Evolutionary conservation across 345 rosid genomes (phyloP).

Genomic region (Ceriops zippeliana): DNA sequence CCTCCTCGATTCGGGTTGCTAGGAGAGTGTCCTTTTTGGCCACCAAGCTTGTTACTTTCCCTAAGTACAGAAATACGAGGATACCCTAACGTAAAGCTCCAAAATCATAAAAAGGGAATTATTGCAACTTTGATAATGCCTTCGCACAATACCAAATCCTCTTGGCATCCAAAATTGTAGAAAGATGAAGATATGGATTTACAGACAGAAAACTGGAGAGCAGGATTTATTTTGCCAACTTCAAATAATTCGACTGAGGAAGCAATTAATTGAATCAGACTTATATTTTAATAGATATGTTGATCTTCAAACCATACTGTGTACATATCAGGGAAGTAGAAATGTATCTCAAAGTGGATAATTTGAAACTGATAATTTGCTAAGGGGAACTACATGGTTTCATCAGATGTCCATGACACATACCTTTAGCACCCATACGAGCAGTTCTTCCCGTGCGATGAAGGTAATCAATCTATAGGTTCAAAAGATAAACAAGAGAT

Average conservation of each 20-base stretch:
- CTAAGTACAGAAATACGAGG: slow-evolving; percentile 32
- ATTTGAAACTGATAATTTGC: not conserved
- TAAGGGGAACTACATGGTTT: not conserved
- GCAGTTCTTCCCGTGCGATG: slow-evolving; percentile 98
- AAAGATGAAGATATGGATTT: not conserved
- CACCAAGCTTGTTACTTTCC: slow-evolving; percentile 86
- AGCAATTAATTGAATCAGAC: not conserved
- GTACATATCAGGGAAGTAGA: not conserved
- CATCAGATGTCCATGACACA: slow-evolving; percentile 5
- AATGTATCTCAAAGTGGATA: not conserved
- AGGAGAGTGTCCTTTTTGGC: slow-evolving; percentile 53
- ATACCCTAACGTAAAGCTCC: not conserved
- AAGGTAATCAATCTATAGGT: slow-evolving; percentile 79
- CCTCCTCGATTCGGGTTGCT: slow-evolving; percentile 72
- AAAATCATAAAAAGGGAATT: not conserved
- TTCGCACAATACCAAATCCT: not conserved
- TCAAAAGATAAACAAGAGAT: slow-evolving; percentile 7
- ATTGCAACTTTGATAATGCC: not conserved
- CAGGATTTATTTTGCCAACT: not conserved
- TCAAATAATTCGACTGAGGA: slow-evolving; percentile 1
- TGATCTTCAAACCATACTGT: not conserved
- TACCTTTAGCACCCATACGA: slow-evolving; percentile 98
- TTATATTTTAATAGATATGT: not conserved
- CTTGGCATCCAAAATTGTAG: not conserved
- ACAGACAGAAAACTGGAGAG: not conserved